A percentile compares a stretch with the other conserved stretches of the same genome.
These are phyloP conservation scores for Pythium monospermum DNA, from an alignment of 352 stramenopile genomes.

Conservation along the genomic window DNA sequence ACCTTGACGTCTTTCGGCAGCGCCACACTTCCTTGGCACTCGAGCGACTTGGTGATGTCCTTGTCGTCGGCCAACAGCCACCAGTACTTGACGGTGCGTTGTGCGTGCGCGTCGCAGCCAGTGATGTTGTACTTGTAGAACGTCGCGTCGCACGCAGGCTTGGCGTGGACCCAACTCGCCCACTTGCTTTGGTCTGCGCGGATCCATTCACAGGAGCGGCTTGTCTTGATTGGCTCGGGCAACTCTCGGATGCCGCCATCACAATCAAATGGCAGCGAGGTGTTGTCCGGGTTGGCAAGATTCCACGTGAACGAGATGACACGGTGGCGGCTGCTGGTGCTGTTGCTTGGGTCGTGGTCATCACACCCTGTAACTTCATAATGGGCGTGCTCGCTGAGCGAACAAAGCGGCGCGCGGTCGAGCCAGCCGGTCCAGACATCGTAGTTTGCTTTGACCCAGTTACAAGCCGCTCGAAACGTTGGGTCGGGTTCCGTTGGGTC, in stretches of 20 bases:
- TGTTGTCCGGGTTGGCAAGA: constrained; percentile 14
- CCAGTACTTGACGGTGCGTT: constrained; percentile 28
- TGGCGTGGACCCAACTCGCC: constrained; percentile 22
- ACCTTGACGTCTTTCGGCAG: constrained; percentile 22
- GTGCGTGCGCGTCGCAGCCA: constrained; percentile 20
- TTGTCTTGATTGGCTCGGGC: constrained; percentile 13
- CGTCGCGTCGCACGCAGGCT: constrained; percentile 28
- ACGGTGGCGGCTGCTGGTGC: constrained; percentile 2
- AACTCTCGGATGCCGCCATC: constrained; percentile 20
- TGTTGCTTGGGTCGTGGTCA: constrained; percentile 17
- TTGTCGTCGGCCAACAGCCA: constrained; percentile 31
- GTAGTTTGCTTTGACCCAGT: constrained; percentile 31
- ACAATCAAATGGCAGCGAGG: constrained; percentile 17
- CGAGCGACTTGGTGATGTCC: constrained; percentile 19
- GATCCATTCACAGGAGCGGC: constrained; percentile 32
- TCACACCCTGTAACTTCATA: constrained; percentile 26
- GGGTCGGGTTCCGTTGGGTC: background rate
- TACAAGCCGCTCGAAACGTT: constrained; percentile 28
- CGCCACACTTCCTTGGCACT: constrained; percentile 28
- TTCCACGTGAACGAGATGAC: constrained; percentile 32
- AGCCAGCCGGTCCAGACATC: constrained; percentile 26
- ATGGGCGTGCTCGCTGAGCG: constrained; percentile 22
- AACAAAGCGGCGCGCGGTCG: constrained; percentile 19
- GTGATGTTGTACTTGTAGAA: constrained; percentile 43
- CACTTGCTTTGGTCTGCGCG: constrained; percentile 15